Base-by-base conservation (phyloP, 73 alveolate genomes). In the Paramecium sexaurelia region DNA sequence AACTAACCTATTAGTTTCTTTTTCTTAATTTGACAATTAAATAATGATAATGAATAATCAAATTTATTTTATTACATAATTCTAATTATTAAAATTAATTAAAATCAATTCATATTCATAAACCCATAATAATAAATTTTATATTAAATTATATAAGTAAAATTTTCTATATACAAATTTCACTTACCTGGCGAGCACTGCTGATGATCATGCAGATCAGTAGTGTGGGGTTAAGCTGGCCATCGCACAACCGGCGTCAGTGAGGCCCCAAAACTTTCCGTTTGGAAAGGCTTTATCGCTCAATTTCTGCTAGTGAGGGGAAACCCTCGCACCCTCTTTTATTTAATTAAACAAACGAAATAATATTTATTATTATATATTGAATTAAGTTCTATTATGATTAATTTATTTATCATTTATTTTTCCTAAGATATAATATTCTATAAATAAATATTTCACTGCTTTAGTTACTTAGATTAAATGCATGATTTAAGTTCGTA, bases 261-360 rank as follows among this genome's bases (percentile, higher is more conserved):
- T 78, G 55, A 78, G 55, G 90, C 90, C 73, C 90, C 75, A 78
- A 78, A 78, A 78, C 90, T 78, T 78, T 78, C 90, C 90, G 90
- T 78, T 78, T 43, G 90, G 90, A 78, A 78, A 78, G 90, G 90
- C 90, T 78, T 78, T 78, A 78, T 78, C 90, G 90, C 90, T 41
- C 90, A 78, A 78, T 78, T 78, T 78, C 90, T 78, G 90, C 90
- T 78, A 78, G 90, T 78, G 90, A 78, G 90, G 90, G 71, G 90
- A 78, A 78, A 78, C 71, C 90, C 90, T 78, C 90, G 90, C 90
- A 37, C 90, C 90, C 33, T 78, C 19, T 41, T 41, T 41, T 7
- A 19, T 41, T 10, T 1, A 35, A 71, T 22, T 78, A 78, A 78
- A 78, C 71, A 78, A 78, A 78, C 90, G 90, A 78, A 78, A 78